phyloP scores from a whole-genome alignment of 2,329 filamentous ascomycete genomes.

The Curvularia verruculosa region DNA sequence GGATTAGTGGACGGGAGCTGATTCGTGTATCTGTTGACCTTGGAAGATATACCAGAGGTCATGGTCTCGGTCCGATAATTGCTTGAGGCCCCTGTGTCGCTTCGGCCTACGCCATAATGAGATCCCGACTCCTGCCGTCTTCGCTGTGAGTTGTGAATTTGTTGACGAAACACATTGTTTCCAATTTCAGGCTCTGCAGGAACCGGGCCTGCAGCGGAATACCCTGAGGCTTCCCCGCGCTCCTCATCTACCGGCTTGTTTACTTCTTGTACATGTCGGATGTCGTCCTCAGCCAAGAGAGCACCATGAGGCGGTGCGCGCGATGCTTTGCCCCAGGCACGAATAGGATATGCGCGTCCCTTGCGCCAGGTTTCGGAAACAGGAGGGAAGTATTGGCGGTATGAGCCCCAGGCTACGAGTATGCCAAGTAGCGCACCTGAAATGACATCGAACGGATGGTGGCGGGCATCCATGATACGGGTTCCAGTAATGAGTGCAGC shows the following conservation, averaged over 20 bases:
- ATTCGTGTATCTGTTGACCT: conserved; percentile 41
- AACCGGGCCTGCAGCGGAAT: conserved; percentile 31
- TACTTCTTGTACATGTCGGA: conserved; percentile 39
- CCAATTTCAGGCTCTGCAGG: conserved; percentile 26
- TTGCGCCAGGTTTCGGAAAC: conserved; percentile 62
- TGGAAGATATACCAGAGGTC: conserved; percentile 37
- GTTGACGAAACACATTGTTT: conserved; percentile 48
- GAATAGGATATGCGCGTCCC: conserved; percentile 64
- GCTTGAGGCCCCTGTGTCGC: conserved; percentile 40
- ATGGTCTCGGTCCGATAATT: conserved; percentile 35
- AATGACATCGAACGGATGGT: conserved; percentile 67
- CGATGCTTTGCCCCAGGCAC: conserved; percentile 58
- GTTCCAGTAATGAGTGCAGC: conserved; percentile 62
- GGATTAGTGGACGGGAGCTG: conserved; percentile 44
- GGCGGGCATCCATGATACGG: conserved; percentile 66
- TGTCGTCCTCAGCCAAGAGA: conserved; percentile 38
- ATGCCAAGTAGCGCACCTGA: conserved; percentile 61
- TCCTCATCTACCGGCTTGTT: conserved; percentile 41
- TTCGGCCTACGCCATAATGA: conserved; percentile 38
- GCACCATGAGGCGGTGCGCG: conserved; percentile 41
- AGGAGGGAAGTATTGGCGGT: conserved; percentile 66
- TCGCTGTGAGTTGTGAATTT: conserved; percentile 47
- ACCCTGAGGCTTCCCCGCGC: conserved; percentile 41
- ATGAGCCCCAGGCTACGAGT: conserved; percentile 59
- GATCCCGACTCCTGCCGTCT: conserved; percentile 37